These are phyloP conservation scores for Candida railenensis DNA, from an alignment of 805 yeast species.

Conservation along the genomic window DNA sequence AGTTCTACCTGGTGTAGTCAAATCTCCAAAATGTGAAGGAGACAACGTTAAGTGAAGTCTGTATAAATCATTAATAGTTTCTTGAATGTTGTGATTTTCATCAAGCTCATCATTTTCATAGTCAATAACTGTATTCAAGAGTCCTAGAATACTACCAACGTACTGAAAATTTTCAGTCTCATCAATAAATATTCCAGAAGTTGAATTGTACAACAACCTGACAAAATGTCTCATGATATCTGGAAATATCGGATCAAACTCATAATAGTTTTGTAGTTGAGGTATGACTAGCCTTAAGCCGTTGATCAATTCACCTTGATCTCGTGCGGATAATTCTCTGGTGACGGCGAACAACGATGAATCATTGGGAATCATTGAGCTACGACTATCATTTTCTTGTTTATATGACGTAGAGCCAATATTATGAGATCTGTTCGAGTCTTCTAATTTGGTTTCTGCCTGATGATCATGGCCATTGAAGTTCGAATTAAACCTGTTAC, in stretches of 20 bases:
- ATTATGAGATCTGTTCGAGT: no score
- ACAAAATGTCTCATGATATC: constrained; percentile 22
- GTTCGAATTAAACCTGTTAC: not conserved
- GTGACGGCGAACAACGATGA: not conserved
- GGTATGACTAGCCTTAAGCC: constrained; percentile 21
- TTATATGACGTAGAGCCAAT: no score
- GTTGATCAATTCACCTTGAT: constrained; percentile 13
- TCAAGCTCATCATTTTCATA: constrained; percentile 25
- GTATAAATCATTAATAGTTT: constrained; percentile 20
- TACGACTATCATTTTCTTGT: not conserved
- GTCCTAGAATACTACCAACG: constrained; percentile 16
- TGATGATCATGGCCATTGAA: not conserved
- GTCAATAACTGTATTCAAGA: constrained; percentile 24
- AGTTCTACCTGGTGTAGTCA: constrained; percentile 14
- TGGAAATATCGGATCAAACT: constrained; percentile 23
- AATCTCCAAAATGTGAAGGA: not conserved
- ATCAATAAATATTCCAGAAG: constrained; percentile 6
- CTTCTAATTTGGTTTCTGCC: not conserved
- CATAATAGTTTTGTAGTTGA: constrained; percentile 23
- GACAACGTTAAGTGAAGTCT: constrained; percentile 22
- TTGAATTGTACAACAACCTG: constrained; percentile 17
- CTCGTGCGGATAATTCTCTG: constrained; percentile 4
- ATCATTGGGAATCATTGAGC: not conserved
- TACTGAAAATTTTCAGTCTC: constrained; percentile 19
- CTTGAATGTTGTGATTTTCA: constrained; percentile 17